Percentiles rank a stretch among this genome's conserved stretches.
Conservation (phyloP, 306 rosid species). For the Ammopiptanthus mongolicus region DNA sequence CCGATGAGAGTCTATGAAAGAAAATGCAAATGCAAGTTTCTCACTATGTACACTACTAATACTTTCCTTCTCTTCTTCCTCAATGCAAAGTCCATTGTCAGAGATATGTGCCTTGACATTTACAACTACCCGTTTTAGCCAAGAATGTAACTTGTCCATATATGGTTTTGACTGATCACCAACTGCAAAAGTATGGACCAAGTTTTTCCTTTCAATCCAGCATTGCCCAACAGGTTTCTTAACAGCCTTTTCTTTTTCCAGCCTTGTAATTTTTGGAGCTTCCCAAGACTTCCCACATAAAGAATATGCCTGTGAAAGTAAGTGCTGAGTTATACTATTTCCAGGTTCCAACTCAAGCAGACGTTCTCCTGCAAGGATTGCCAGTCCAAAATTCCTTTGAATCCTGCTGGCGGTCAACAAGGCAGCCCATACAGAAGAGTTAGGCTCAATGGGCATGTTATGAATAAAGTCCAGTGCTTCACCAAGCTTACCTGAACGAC, state of each 20-base stretch:
- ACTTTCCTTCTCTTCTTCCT: conserved; percentile 72
- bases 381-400: conserved; percentile 57
- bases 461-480: conserved; percentile 69
- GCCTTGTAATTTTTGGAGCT: conserved; percentile 41
- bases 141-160: conserved; percentile 41
- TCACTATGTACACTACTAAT: conserved; percentile 62
- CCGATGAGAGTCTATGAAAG: conserved; percentile 47
- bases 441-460: conserved; percentile 73
- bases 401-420: conserved; percentile 73
- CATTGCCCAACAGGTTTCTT: conserved; percentile 54
- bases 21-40: conserved; percentile 72
- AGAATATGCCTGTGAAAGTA: conserved; percentile 59
- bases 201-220: conserved; percentile 69
- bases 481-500: conserved; percentile 79
- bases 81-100: conserved; percentile 47
- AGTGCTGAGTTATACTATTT: conserved; percentile 38
- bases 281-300: conserved; percentile 52
- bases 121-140: conserved; percentile 49
- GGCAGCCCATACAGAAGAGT: conserved; percentile 62
- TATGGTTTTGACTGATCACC: conserved; percentile 46
- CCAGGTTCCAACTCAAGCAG: conserved; percentile 65
- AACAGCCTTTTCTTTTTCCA: conserved; percentile 44
- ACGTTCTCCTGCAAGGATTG: conserved; percentile 55
- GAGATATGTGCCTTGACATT: conserved; percentile 40
- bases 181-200: conserved; percentile 51